These are phyloP conservation scores for Astrothelium subdiscretum DNA, from an alignment of 495 filamentous ascomycete species.

Conservation along the genomic window DNA sequence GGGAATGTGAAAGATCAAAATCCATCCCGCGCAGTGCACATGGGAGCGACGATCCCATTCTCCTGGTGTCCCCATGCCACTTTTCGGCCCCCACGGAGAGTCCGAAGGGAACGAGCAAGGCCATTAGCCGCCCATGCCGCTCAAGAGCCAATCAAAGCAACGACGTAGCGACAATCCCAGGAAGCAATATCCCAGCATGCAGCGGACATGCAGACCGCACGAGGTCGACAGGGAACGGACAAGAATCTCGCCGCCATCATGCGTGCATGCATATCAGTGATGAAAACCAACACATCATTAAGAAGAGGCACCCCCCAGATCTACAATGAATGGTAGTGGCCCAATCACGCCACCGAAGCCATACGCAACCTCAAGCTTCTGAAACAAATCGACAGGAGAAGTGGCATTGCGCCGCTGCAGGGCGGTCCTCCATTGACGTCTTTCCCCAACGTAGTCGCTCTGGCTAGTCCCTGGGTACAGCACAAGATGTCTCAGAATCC, in stretches of 20 bases:
- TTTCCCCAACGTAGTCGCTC: background rate
- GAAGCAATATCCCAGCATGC: background rate
- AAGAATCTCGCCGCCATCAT: background rate
- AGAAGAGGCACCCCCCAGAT: background rate
- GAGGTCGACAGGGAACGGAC: background rate
- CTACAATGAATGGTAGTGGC: background rate
- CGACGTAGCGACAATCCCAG: background rate
- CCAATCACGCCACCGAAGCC: background rate
- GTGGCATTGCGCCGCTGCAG: background rate
- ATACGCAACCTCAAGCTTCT: background rate
- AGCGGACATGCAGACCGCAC: background rate
- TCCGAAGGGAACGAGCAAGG: background rate
- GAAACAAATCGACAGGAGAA: background rate
- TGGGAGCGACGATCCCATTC: background rate
- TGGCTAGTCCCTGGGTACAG: background rate
- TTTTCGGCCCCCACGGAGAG: background rate
- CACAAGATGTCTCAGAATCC: background rate
- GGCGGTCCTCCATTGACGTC: background rate
- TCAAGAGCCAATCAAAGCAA: background rate
- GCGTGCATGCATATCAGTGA: background rate
- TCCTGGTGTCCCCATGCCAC: background rate
- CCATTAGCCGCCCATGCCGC: background rate
- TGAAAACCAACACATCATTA: background rate
- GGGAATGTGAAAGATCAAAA: background rate
- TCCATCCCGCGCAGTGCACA: background rate